These are phyloP conservation scores for Lactarius akahatsu DNA, from an alignment of 768 basidiomycete species.

Conservation along the genomic window DNA sequence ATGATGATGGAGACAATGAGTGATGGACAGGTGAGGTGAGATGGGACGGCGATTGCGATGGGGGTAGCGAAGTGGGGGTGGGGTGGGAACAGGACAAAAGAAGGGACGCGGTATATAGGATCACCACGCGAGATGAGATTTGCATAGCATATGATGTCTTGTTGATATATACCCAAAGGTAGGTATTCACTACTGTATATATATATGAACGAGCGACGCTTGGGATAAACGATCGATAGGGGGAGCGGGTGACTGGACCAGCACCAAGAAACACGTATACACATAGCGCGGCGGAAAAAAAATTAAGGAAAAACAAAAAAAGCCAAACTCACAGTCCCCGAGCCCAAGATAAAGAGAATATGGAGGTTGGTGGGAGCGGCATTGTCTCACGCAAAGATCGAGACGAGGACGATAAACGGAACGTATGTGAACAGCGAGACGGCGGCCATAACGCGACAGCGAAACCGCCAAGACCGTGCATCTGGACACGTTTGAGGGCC, in stretches of 20 bases:
- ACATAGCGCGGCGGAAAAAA: conserved; percentile 3
- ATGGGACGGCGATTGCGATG: not conserved
- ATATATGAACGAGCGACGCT: conserved; percentile 9
- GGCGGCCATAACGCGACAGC: conserved; percentile 70
- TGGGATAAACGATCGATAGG: conserved; percentile 5
- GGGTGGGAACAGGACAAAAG: not conserved
- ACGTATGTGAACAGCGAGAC: conserved; percentile 73
- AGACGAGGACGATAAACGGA: conserved; percentile 73
- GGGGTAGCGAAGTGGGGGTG: conserved; percentile 4
- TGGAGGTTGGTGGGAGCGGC: not conserved
- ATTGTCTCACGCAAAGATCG: conserved; percentile 50
- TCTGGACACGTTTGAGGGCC: conserved; percentile 42
- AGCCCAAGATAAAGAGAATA: conserved; percentile 5
- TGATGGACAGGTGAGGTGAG: not conserved
- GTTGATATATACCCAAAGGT: not conserved
- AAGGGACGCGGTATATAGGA: not conserved
- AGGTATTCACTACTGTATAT: conserved; percentile 9
- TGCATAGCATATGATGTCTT: conserved; percentile 1
- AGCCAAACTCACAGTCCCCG: conserved; percentile 10
- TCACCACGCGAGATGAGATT: not conserved
- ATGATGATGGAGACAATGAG: not conserved
- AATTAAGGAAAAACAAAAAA: not conserved
- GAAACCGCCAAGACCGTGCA: conserved; percentile 68
- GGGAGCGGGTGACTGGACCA: not conserved
- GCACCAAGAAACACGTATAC: conserved; percentile 8